Evolutionary conservation across 106 monocot genomes (phyloP).

Genomic region (Acorus gramineus): DNA sequence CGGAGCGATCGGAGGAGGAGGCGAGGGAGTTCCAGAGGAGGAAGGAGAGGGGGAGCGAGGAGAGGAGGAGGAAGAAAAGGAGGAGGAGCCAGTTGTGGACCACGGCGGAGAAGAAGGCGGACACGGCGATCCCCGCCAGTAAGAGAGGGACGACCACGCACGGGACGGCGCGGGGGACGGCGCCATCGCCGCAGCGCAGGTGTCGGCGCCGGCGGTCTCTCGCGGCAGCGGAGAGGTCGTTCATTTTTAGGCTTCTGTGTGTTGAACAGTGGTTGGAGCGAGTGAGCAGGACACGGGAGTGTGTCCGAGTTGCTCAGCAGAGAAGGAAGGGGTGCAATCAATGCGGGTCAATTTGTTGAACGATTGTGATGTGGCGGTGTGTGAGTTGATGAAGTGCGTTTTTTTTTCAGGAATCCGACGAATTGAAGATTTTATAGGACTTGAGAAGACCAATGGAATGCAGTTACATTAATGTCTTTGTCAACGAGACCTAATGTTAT

Average conservation of each 20-base stretch:
- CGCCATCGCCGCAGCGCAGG: constrained; percentile 15
- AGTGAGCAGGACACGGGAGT: constrained; percentile 1
- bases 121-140: constrained; percentile 37
- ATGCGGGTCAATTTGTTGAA: no score
- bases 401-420: no score
- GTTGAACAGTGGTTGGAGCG: neutral
- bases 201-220: constrained; percentile 1
- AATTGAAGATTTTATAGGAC: no score
- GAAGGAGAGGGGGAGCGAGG: constrained; percentile 33
- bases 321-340: no score
- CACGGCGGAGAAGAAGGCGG: constrained; percentile 53
- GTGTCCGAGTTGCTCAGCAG: no score
- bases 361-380: no score
- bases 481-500: no score
- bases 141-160: constrained; percentile 41
- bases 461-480: no score
- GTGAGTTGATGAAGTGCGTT: no score
- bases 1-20: constrained; percentile 16
- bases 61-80: constrained; percentile 52
- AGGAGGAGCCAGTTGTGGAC: constrained; percentile 64
- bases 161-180: constrained; percentile 30
- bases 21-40: constrained; percentile 42
- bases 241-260: constrained; percentile 7
- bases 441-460: no score
- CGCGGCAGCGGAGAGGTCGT: constrained; percentile 38